Conservation (phyloP, 306 rosid genomes). For the Hippophae tibetana region DNA sequence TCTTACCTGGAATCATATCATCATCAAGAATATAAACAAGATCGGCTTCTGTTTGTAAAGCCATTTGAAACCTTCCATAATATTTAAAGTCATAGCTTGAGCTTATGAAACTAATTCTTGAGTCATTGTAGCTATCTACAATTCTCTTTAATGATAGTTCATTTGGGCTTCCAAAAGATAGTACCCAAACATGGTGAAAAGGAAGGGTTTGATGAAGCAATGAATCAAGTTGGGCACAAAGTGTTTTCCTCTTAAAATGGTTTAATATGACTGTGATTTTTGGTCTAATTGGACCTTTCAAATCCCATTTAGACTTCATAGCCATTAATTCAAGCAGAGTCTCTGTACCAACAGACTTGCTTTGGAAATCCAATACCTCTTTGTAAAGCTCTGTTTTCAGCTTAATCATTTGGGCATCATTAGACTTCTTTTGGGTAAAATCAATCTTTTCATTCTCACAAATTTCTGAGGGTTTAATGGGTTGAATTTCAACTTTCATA, state of each 20-base stretch:
- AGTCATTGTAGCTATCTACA: slow-evolving; percentile 76
- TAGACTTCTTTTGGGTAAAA: slow-evolving; percentile 83
- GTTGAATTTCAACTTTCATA: slow-evolving; percentile 26
- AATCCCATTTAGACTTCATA: slow-evolving; percentile 79
- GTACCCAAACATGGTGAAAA: slow-evolving; percentile 90
- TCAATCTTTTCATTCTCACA: slow-evolving; percentile 83
- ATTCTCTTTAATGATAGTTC: slow-evolving; percentile 64
- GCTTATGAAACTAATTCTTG: slow-evolving; percentile 75
- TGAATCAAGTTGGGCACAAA: slow-evolving; percentile 79
- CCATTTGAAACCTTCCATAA: slow-evolving; percentile 95
- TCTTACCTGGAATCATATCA: slow-evolving; percentile 89
- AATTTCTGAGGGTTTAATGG: slow-evolving; percentile 32
- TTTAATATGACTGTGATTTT: slow-evolving; percentile 71
- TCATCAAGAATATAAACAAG: slow-evolving; percentile 78
- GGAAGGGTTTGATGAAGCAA: slow-evolving; percentile 74
- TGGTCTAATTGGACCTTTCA: slow-evolving; percentile 40
- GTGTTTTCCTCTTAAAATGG: slow-evolving; percentile 92
- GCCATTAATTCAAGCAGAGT: slow-evolving; percentile 62
- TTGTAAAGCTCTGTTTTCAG: slow-evolving; percentile 61
- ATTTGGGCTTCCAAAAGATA: slow-evolving; percentile 92
- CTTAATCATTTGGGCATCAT: slow-evolving; percentile 70
- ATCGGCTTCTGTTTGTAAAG: slow-evolving; percentile 80
- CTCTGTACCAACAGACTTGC: slow-evolving; percentile 45
- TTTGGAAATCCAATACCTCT: slow-evolving; percentile 58
- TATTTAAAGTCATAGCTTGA: slow-evolving; percentile 91